Evolutionary conservation across 495 filamentous ascomycete genomes (phyloP), one percentile per base, ranked within the genome.

Genomic region (Penicillium roqueforti): DNA sequence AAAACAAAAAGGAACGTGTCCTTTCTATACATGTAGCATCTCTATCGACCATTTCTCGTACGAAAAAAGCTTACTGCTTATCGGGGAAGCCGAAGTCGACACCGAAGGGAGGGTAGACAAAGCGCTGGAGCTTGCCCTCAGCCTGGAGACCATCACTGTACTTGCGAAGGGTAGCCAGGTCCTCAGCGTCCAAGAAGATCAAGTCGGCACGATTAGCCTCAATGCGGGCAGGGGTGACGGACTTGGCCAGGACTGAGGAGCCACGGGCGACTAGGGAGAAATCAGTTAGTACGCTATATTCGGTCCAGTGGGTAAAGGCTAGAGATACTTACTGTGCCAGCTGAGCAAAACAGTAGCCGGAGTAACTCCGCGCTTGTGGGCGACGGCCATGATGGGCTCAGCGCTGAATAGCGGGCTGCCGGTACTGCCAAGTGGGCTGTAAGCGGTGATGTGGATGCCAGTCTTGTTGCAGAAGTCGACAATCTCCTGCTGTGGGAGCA

Each of bases 401-500:
- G 85, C 83, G 28, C 78, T 80, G 65, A 90, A 75, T 41, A 91
- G 64, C 41, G 87, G 88, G 43, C 84, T 82, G 2, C 88, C 89
- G 10, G 87, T 91, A 70, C 86, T 89, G 10, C 89, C 88, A 0
- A 91, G 70, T 14, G 87, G 87, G 57, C 81, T 85, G 68, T 90
- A 91, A 7, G 87, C 87, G 28, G 87, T 87, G 60, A 91, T 69
- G 60, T 87, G 83, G 50, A 91, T 90, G 31, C 86, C 86, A 72
- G 87, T 87, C 51, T 76, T 72, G 42, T 77, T 81, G 74, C 86
- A 90, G 55, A 85, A 80, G 64, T 91, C 87, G 32, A 89, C 84
- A 60, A 91, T 86, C 61, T 93, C 88, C 69, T 91, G 85, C 74
- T 93, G 89, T 1, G 89, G 89, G n/a, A 93, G 80, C 22, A 67